Evolutionary conservation across 371 early-diverging fungal genomes (phyloP).

Genomic region (Syncephalastrum sp.): DNA sequence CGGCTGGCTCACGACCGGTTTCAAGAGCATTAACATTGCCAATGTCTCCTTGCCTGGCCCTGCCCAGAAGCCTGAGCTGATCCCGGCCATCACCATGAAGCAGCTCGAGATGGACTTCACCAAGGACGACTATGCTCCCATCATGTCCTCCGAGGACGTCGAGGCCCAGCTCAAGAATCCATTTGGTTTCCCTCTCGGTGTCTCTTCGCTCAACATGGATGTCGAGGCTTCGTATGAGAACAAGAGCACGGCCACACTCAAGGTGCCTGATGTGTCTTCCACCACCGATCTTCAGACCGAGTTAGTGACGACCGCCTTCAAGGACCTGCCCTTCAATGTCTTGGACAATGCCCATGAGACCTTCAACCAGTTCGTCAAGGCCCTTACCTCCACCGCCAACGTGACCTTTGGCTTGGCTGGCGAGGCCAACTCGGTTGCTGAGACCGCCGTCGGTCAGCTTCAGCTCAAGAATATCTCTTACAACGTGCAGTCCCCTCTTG

Average conservation of each 20-base stretch:
- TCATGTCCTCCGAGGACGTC: conserved; percentile 46
- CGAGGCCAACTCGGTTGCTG: conserved; percentile 45
- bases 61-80: conserved; percentile 13
- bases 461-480: conserved; percentile 47
- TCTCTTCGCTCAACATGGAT: conserved; percentile 46
- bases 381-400: conserved; percentile 41
- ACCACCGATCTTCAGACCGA: conserved; percentile 33
- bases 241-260: conserved; percentile 39
- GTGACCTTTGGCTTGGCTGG: conserved; percentile 52
- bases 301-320: conserved; percentile 46
- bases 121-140: conserved; percentile 44
- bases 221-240: conserved; percentile 33
- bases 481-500: conserved; percentile 46
- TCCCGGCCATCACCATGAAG: conserved; percentile 35
- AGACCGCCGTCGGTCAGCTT: conserved; percentile 55
- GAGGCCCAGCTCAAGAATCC: conserved; percentile 54
- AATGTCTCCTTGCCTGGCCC: conserved; percentile 44
- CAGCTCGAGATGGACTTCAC: conserved; percentile 55
- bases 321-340: conserved; percentile 48
- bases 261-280: conserved; percentile 49
- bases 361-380: conserved; percentile 45
- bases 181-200: conserved; percentile 58
- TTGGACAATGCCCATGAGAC: conserved; percentile 19
- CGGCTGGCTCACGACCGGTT: conserved; percentile 58
- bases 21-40: conserved; percentile 50